phyloP scores from a whole-genome alignment of 2,329 filamentous ascomycete genomes.

The Trichoderma sp. region DNA sequence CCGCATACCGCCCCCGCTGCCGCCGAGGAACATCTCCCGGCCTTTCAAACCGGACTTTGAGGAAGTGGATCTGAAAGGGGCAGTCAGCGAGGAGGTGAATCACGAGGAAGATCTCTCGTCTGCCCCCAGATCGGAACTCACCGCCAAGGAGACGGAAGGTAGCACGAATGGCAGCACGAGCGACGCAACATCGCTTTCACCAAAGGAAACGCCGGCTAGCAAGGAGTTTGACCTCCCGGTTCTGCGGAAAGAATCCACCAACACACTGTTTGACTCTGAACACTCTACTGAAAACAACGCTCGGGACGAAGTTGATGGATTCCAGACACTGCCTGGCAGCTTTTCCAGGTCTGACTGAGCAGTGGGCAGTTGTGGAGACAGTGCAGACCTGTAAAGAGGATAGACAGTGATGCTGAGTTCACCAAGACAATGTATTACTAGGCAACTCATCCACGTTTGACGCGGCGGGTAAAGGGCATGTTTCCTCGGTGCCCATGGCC shows the following conservation, averaged over 20 bases:
- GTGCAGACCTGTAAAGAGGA: background rate
- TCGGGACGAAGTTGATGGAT: background rate
- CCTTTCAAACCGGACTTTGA: slow-evolving; percentile 13
- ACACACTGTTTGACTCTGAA: slow-evolving; percentile 16
- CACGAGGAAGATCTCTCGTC: slow-evolving; percentile 1
- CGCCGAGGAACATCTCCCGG: slow-evolving; percentile 11
- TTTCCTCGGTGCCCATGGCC: background rate
- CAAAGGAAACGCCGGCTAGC: background rate
- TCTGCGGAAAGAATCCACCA: background rate
- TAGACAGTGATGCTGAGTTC: background rate
- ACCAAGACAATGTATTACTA: background rate
- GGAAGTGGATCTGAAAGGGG: slow-evolving; percentile 14
- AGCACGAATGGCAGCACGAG: background rate
- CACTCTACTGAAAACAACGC: background rate
- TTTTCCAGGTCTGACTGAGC: background rate
- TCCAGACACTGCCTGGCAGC: background rate
- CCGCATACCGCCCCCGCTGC: slow-evolving; percentile 15
- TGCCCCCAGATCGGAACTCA: background rate
- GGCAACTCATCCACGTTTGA: background rate
- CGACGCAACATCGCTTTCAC: slow-evolving; percentile 1
- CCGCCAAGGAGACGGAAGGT: slow-evolving; percentile 4
- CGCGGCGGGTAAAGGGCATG: background rate
- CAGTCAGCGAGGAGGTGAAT: background rate
- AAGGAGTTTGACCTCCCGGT: background rate
- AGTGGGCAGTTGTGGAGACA: no score